Conservation (phyloP, 2,329 filamentous ascomycete species). For the Alternaria rosae region DNA sequence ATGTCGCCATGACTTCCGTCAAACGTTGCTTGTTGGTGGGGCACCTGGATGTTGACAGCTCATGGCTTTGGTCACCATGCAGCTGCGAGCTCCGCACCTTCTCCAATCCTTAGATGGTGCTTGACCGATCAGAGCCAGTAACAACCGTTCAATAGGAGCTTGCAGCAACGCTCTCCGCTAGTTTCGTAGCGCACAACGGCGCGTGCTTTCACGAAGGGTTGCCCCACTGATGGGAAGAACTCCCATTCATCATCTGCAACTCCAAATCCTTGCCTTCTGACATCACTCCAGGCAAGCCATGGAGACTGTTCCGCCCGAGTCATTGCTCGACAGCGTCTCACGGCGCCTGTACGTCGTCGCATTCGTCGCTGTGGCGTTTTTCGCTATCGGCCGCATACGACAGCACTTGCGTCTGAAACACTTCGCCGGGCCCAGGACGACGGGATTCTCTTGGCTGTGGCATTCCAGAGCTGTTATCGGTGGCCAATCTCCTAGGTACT, state of each 20-base stretch:
- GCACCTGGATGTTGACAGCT: not conserved
- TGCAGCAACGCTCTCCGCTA: conserved; percentile 4
- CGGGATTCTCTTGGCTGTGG: conserved; percentile 43
- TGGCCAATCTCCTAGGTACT: conserved; percentile 32
- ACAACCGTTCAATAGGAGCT: not conserved
- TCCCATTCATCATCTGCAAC: conserved; percentile 1
- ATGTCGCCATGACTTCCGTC: not conserved
- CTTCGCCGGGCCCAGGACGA: conserved; percentile 41
- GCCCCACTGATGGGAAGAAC: conserved; percentile 10
- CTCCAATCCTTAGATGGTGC: not conserved
- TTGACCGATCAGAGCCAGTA: not conserved
- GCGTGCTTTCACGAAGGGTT: conserved; percentile 4
- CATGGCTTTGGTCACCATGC: not conserved
- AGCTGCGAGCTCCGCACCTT: conserved; percentile 1
- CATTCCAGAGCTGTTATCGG: conserved; percentile 41
- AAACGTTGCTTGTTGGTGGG: not conserved
- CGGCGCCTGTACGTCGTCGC: conserved; percentile 23
- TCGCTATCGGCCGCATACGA: conserved; percentile 25
- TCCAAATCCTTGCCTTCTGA: conserved; percentile 5
- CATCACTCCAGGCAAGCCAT: conserved; percentile 15
- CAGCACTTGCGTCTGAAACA: conserved; percentile 41
- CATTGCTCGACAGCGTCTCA: conserved; percentile 16
- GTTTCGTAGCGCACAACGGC: conserved; percentile 1
- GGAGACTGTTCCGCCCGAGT: conserved; percentile 6
- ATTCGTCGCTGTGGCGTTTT: conserved; percentile 20